Percentiles rank a stretch among this genome's conserved stretches.
Evolutionary conservation across 495 filamentous ascomycete genomes (phyloP).

Genomic region (Xylaria palmicola): DNA sequence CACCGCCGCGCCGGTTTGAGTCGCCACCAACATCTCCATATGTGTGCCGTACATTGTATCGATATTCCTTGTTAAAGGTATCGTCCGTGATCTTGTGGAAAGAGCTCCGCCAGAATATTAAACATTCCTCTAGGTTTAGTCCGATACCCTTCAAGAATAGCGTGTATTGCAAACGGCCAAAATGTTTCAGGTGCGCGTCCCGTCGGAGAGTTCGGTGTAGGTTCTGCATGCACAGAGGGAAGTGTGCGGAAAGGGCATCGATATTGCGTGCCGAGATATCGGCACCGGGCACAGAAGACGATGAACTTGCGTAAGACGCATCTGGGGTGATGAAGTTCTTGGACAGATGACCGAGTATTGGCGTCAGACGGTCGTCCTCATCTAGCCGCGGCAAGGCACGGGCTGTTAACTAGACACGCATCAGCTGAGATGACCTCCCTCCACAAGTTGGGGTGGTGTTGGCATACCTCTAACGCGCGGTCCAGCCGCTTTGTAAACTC

Average conservation of each 20-base stretch:
- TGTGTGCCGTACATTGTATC: constrained; percentile 89
- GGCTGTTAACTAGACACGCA: constrained; percentile 66
- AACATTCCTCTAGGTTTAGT: constrained; percentile 82
- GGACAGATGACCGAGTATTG: constrained; percentile 88
- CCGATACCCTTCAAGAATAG: constrained; percentile 98
- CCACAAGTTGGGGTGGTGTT: not conserved
- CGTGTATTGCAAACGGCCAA: constrained; percentile 89
- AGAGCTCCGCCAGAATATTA: constrained; percentile 87
- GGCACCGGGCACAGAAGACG: constrained; percentile 55
- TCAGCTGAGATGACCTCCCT: constrained; percentile 13
- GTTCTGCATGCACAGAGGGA: constrained; percentile 92
- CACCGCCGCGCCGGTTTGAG: constrained; percentile 75
- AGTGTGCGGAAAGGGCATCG: constrained; percentile 78
- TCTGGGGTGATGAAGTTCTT: constrained; percentile 92
- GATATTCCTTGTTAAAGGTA: constrained; percentile 90
- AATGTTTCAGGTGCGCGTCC: constrained; percentile 89
- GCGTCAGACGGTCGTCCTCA: constrained; percentile 92
- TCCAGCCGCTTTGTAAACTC: constrained; percentile 81
- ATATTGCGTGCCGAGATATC: constrained; percentile 75
- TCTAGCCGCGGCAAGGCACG: constrained; percentile 89
- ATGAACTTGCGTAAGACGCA: constrained; percentile 63
- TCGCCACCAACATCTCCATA: constrained; percentile 97
- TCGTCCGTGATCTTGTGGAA: constrained; percentile 89
- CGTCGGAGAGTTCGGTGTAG: constrained; percentile 80
- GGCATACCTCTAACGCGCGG: constrained; percentile 70